These are phyloP conservation scores for Neckera pumila DNA, from an alignment of 225 moss, liverwort and hornwort species.

Conservation along the genomic window DNA sequence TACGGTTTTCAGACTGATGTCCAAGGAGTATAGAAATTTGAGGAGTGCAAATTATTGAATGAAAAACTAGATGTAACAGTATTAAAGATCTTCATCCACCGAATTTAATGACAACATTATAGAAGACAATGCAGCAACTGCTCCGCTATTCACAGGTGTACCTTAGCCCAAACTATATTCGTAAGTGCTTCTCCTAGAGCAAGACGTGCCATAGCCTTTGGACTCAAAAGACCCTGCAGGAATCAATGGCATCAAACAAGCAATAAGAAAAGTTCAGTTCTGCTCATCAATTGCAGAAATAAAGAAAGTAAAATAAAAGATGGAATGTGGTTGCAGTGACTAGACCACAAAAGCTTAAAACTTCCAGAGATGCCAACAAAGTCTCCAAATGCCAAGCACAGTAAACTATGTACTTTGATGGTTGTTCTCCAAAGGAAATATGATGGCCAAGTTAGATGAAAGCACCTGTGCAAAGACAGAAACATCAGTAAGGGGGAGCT, in stretches of 20 bases:
- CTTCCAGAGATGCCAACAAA: too few species aligned
- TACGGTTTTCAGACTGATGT: too few species aligned
- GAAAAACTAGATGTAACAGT: too few species aligned
- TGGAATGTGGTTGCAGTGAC: neutral
- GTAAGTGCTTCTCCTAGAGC: conserved; percentile 86
- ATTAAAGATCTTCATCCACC: too few species aligned
- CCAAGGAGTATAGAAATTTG: too few species aligned
- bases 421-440: conserved; percentile 52
- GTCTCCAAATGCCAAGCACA: neutral
- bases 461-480: conserved; percentile 75
- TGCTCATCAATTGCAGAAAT: neutral
- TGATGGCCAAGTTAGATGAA: neutral
- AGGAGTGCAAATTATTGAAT: too few species aligned
- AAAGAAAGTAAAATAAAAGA: too few species aligned
- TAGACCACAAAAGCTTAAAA: too few species aligned
- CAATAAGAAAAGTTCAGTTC: neutral
- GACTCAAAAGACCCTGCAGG: conserved; percentile 68
- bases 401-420: conserved; percentile 35
- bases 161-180: conserved; percentile 96
- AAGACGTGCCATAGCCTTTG: conserved; percentile 88
- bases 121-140: too few species aligned
- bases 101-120: too few species aligned
- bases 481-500: conserved; percentile 82
- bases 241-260: neutral
- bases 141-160: neutral